phyloP scores from a whole-genome alignment of 306 rosid species.

The Trifolium subterraneum region DNA sequence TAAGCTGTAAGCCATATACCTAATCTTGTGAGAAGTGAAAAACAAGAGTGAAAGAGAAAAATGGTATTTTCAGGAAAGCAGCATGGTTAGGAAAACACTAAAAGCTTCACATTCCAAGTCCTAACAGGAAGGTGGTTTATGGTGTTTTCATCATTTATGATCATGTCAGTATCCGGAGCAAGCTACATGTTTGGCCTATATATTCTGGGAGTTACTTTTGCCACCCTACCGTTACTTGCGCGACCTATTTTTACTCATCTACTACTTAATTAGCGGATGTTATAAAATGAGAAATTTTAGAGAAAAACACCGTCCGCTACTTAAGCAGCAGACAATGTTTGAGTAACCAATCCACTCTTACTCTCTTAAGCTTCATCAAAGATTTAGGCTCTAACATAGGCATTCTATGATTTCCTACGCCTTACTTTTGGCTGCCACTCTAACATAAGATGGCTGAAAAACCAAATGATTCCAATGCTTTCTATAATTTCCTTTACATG shows the following conservation, averaged over 20 bases:
- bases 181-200: constrained; percentile 54
- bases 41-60: not conserved
- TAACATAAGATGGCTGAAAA: constrained; percentile 41
- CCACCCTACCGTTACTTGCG: too few species aligned
- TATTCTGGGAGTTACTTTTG: too few species aligned
- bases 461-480: constrained; percentile 54
- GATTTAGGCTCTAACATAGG: constrained; percentile 53
- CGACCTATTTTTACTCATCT: too few species aligned
- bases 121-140: constrained; percentile 53
- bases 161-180: constrained; percentile 56
- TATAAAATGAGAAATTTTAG: too few species aligned
- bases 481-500: constrained; percentile 61
- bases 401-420: constrained; percentile 52
- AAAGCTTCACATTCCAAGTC: constrained; percentile 38
- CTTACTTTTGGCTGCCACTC: too few species aligned
- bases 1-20: too few species aligned
- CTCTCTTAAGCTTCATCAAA: constrained; percentile 48
- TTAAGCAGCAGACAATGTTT: too few species aligned
- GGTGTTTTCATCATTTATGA: constrained; percentile 50
- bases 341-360: constrained; percentile 53
- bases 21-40: too few species aligned
- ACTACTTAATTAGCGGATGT: too few species aligned
- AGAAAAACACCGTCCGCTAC: too few species aligned
- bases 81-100: not conserved
- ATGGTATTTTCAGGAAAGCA: constrained; percentile 15